Conservation (phyloP, 306 rosid genomes). For the Neltuma alba region DNA sequence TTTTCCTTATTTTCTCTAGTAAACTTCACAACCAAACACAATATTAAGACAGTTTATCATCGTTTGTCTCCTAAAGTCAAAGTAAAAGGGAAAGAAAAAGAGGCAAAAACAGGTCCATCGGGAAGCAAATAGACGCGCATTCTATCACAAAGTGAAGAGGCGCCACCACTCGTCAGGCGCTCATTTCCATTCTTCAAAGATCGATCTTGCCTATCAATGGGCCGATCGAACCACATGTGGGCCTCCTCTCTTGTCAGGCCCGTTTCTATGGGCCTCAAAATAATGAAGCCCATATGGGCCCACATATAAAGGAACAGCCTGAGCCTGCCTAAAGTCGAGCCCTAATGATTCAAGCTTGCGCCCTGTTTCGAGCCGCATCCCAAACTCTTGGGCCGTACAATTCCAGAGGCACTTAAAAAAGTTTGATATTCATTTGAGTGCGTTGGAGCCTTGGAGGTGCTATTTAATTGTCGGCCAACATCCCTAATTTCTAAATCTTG, state of each 20-base stretch:
- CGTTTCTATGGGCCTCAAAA: background rate
- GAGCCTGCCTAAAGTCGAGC: background rate
- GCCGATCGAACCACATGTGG: background rate
- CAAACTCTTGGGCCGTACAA: background rate
- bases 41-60: background rate
- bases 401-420: background rate
- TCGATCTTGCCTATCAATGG: background rate
- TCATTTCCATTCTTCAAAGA: background rate
- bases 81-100: background rate
- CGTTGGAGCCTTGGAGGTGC: background rate
- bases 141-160: background rate
- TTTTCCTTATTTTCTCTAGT: too few relatives aligned
- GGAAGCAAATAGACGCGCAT: background rate
- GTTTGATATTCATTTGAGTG: background rate
- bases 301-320: too few relatives aligned
- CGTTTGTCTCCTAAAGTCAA: background rate
- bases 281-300: background rate
- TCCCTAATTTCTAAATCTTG: background rate
- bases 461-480: constrained; percentile 6
- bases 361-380: background rate
- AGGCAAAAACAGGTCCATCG: background rate
- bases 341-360: background rate
- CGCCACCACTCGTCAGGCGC: too few relatives aligned
- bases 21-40: background rate
- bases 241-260: background rate